Percentiles rank a stretch among this genome's conserved stretches.
These are phyloP conservation scores for Kappamyces sp. DNA, from an alignment of 192 early-diverging fungal species.

Conservation along the genomic window DNA sequence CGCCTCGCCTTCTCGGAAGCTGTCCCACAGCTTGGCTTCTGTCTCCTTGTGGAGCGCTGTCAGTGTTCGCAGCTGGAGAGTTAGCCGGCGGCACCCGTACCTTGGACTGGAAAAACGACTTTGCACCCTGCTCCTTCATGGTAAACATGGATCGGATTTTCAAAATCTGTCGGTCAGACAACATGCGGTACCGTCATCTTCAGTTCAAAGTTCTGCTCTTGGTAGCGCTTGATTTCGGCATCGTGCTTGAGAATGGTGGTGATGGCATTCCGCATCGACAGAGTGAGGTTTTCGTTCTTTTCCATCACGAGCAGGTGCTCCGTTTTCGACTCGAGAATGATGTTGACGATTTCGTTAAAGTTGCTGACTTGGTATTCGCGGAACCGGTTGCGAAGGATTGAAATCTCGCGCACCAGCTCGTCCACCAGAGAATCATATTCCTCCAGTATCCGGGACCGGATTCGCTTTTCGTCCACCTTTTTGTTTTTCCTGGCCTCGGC, in stretches of 20 bases:
- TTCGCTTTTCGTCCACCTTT: slow-evolving; percentile 39
- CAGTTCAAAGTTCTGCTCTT: slow-evolving; percentile 42
- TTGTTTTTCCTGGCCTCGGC: slow-evolving; percentile 39
- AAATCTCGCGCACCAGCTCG: slow-evolving; percentile 50
- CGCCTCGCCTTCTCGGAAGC: slow-evolving; percentile 49
- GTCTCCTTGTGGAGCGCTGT: slow-evolving; percentile 43
- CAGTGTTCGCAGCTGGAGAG: slow-evolving; percentile 36
- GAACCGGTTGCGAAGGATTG: slow-evolving; percentile 44
- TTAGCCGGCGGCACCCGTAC: slow-evolving; percentile 15
- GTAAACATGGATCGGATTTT: slow-evolving; percentile 50
- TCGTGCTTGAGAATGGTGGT: slow-evolving; percentile 38
- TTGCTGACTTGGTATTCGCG: slow-evolving; percentile 46
- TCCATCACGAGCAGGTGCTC: slow-evolving; percentile 39
- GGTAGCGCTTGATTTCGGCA: slow-evolving; percentile 23
- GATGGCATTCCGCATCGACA: slow-evolving; percentile 26
- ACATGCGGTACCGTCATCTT: slow-evolving; percentile 42
- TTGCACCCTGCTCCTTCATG: slow-evolving; percentile 45
- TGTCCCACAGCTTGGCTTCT: slow-evolving; percentile 56
- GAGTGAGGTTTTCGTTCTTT: slow-evolving; percentile 37
- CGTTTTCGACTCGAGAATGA: slow-evolving; percentile 49
- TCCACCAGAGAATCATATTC: slow-evolving; percentile 52
- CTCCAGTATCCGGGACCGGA: slow-evolving; percentile 41
- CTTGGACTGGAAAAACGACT: slow-evolving; percentile 40
- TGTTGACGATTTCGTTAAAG: slow-evolving; percentile 45
- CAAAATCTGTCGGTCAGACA: slow-evolving; percentile 23